Conservation (phyloP, 805 yeast genomes). For the Wickerhamiella kurtzmanii region DNA sequence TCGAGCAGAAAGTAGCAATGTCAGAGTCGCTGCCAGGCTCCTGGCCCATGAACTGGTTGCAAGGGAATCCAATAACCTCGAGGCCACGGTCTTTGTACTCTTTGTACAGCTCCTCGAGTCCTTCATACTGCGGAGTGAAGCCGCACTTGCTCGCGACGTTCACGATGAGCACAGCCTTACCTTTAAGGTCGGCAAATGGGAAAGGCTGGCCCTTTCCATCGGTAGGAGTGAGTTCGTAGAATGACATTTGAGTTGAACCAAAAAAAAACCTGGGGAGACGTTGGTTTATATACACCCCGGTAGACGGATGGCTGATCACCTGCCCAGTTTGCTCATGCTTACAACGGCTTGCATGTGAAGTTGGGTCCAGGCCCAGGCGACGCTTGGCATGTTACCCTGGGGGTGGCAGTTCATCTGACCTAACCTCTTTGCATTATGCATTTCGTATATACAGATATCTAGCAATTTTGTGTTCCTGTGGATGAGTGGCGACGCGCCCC, state of each 20-base stretch:
- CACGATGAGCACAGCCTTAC: conserved; percentile 71
- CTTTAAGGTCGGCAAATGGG: conserved; percentile 49
- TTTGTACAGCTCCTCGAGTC: conserved; percentile 54
- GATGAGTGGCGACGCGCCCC: no score
- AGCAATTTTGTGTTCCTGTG: no score
- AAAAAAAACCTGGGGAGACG: no score
- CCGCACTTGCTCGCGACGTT: conserved; percentile 84
- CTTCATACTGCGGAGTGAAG: conserved; percentile 65
- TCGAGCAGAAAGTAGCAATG: conserved; percentile 56
- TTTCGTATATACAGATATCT: no score
- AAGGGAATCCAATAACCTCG: conserved; percentile 71
- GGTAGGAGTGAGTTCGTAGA: conserved; percentile 54
- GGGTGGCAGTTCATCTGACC: no score
- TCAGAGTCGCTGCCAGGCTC: conserved; percentile 56
- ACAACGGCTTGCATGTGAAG: background rate
- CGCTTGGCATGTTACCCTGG: no score
- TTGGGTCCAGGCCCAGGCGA: no score
- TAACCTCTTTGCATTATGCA: no score
- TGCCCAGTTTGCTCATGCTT: background rate
- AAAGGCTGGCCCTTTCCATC: conserved; percentile 49
- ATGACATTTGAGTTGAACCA: conserved; percentile 20
- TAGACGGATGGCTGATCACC: no score
- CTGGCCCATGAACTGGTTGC: conserved; percentile 82
- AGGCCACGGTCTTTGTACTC: conserved; percentile 54
- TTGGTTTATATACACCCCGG: no score